Evolutionary conservation across 1,139 yeast genomes (phyloP), one percentile per base, ranked within the genome.

Genomic region (Pichia terricola): DNA sequence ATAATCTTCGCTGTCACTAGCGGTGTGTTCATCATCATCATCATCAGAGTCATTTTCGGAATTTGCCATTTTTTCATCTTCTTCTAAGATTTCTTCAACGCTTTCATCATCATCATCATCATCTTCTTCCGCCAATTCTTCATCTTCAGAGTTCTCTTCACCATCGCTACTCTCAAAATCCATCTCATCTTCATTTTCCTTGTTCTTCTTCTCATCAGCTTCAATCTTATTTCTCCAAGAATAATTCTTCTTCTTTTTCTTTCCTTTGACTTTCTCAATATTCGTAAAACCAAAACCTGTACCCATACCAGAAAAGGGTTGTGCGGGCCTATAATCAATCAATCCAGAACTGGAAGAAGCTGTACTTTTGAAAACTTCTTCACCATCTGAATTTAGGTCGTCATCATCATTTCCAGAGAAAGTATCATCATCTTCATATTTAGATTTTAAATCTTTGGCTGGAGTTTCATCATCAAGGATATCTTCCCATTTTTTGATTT

Each of bases 321-420:
- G 72, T 4, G 70, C 67, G 0, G 94, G 94, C 52, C 94, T 69
- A 56, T 78, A 71, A 60, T 86, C 95, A 16, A 85, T 70, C 55
- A 86, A 84, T 0, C 81, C 68, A 0, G 86, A 71, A 3, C 64
- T 60, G 1, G 45, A 39, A 5, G 53, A 39, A 35, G 50, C 49
- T 35, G 55, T 47, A 26, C 53, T 47, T 35, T 56, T 54, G 46
- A 46, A 50, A 11, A 40, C 50, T 3, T 57, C 60, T 7, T 54
- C 58, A 16, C 56, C 64, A 11, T 60, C 63, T 4, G 52, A 59
- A 8, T 57, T 64, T 3, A 41, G n/a, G 6, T 46, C 26, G 3
- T 16, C 30, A 9, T 33, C 10, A 8, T 6, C 4, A n/a, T 10
- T 5, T 8, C 11, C 26, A 26, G 26, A n/a, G 22, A 10, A 5